phyloP scores from a whole-genome alignment of 106 monocot genomes.

The Acanthochlamys bracteata region DNA sequence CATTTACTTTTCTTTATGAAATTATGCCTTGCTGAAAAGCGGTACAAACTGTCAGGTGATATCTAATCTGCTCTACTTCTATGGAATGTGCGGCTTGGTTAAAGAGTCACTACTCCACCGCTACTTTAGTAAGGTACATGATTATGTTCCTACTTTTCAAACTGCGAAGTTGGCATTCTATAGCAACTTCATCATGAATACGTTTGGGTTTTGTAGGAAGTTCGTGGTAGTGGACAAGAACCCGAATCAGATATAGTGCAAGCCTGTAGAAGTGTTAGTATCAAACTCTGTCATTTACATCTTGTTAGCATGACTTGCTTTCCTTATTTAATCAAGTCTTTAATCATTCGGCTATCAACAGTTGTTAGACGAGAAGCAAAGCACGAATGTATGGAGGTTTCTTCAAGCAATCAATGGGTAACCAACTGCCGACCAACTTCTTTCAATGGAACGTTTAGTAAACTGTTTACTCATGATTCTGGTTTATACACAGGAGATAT shows the following conservation, averaged over 20 bases:
- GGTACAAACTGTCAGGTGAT: conserved; percentile 37
- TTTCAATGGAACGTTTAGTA: too few species aligned
- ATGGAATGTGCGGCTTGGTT: conserved; percentile 72
- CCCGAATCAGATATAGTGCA: conserved; percentile 64
- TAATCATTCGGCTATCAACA: conserved; percentile 12
- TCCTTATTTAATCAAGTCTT: not conserved
- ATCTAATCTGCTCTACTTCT: conserved; percentile 68
- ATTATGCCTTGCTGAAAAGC: not conserved
- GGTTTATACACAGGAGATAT: conserved; percentile 32
- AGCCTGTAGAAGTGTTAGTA: conserved; percentile 71
- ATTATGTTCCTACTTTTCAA: not conserved
- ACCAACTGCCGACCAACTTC: not conserved
- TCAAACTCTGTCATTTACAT: not conserved
- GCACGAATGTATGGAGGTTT: conserved; percentile 46
- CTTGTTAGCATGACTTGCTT: not conserved
- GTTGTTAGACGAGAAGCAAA: conserved; percentile 53
- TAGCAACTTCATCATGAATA: not conserved
- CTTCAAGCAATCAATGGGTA: conserved; percentile 69
- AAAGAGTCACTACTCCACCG: conserved; percentile 63
- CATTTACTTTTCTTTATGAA: not conserved
- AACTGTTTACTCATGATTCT: too few species aligned
- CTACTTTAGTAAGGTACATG: conserved; percentile 72
- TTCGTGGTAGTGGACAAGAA: conserved; percentile 32
- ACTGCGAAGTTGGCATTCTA: too few species aligned
- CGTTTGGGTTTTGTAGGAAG: conserved; percentile 27